These are phyloP conservation scores for Rachicladosporium sp. DNA, from an alignment of 2,329 filamentous ascomycete species.

Conservation along the genomic window DNA sequence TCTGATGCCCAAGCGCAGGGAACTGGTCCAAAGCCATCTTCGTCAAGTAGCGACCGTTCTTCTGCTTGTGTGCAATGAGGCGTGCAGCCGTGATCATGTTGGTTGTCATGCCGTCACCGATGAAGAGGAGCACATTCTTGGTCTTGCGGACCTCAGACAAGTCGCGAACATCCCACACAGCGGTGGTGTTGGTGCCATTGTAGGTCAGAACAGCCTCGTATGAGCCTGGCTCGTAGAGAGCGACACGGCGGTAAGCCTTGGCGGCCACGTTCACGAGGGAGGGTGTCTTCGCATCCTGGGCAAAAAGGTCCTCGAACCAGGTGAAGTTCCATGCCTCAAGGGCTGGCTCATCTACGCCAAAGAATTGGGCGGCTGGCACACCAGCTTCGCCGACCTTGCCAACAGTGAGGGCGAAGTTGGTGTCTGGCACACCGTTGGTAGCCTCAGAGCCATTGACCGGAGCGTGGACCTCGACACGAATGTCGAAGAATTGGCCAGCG, in stretches of 20 bases:
- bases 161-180: conserved; percentile 66
- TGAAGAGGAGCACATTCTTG: conserved; percentile 78
- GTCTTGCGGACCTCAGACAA: conserved; percentile 57
- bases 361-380: conserved; percentile 51
- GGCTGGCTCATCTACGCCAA: conserved; percentile 55
- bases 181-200: conserved; percentile 59
- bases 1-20: conserved; percentile 67
- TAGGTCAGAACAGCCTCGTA: conserved; percentile 70
- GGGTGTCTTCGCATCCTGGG: conserved; percentile 54
- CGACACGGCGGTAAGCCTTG: conserved; percentile 65
- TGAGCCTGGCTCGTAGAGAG: conserved; percentile 64
- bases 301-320: conserved; percentile 79
- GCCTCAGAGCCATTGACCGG: conserved; percentile 61
- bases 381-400: conserved; percentile 47
- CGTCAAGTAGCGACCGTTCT: conserved; percentile 75
- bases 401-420: conserved; percentile 64
- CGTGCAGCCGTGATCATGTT: conserved; percentile 55
- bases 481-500: conserved; percentile 71
- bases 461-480: conserved; percentile 60
- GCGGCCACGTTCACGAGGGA: conserved; percentile 68
- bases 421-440: conserved; percentile 53
- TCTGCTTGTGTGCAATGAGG: conserved; percentile 65
- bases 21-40: conserved; percentile 65
- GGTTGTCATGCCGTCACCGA: conserved; percentile 58
- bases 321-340: conserved; percentile 71